phyloP scores from a whole-genome alignment of 2,329 filamentous ascomycete genomes.

The Colletotrichum costaricense region DNA sequence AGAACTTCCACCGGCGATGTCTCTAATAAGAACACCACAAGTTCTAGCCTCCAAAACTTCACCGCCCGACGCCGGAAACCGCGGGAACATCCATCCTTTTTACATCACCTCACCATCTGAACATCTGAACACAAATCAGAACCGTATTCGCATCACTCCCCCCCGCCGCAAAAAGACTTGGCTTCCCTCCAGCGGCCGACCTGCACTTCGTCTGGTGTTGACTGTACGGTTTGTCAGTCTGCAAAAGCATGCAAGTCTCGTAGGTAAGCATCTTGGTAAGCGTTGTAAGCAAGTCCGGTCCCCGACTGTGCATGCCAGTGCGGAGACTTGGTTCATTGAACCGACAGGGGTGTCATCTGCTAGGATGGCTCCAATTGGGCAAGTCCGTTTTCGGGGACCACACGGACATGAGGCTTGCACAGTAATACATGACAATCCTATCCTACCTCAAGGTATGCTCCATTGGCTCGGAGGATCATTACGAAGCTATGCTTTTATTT shows the following conservation, averaged over 20 bases:
- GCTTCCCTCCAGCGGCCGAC: not conserved
- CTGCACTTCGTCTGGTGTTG: conserved; percentile 29
- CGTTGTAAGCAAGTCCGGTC: not conserved
- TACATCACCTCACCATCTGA: not conserved
- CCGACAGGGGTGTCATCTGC: not conserved
- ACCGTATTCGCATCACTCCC: not conserved
- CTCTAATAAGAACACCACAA: not conserved
- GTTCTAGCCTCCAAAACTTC: too few species aligned
- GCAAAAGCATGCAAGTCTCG: conserved; percentile 24
- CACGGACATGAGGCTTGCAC: not conserved
- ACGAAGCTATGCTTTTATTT: not conserved
- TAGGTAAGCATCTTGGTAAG: conserved; percentile 36
- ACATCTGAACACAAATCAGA: not conserved
- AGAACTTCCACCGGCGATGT: not conserved
- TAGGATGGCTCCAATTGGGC: conserved; percentile 7
- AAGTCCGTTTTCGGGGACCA: not conserved
- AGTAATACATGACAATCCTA: not conserved
- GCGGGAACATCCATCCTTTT: conserved; percentile 10
- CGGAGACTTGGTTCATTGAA: not conserved
- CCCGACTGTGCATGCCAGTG: not conserved
- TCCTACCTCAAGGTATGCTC: too few species aligned
- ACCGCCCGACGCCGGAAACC: not conserved
- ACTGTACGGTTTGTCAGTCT: conserved; percentile 32
- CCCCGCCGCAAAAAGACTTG: conserved; percentile 11
- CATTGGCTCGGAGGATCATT: not conserved